Base-by-base conservation (phyloP, 306 rosid genomes). In the Acacia crassicarpa region DNA sequence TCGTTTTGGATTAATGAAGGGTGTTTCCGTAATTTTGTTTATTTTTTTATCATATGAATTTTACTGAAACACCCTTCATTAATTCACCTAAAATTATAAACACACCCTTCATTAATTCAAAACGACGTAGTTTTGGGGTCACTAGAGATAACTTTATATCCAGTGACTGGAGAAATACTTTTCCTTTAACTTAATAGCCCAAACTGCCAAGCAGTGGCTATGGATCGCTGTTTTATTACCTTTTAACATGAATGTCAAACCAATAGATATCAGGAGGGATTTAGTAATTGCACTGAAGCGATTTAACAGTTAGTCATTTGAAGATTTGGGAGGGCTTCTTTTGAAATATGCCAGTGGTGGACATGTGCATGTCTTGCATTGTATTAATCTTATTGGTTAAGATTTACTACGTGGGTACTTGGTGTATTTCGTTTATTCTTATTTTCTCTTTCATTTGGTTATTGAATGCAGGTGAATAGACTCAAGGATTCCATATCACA, bases 401-500 rank as follows among this genome's bases (percentile, higher is more conserved):
- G n/a, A 70, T 75, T 30, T 72, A 22, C 72, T 35, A 1, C 16
- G 8, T 76, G n/a, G 63, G 17, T 15, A 72, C 73, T 72, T 71
- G 68, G 66, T 84, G 48, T 67, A 79, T 85, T 67, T 65, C 80
- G 66, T 75, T 74, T 32, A 19, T 46, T 32, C 72, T 77, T 86
- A 32, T 77, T 78, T 71, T 82, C 20, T n/a, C 16, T 38, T 80
- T 86, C 80, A 83, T 73, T 58, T 72, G 54, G 41, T 66, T 35
- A 75, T 66, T 84, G 49, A 63, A 75, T 76, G 90, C 97, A 95
- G 99, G 91, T 90, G 66, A 83, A 58, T 88, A 89, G 92, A 86
- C 84, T 95, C 74, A 95, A 95, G 90, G 99, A 95, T 87, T 91
- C 98, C 71, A 93, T 95, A 91, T 91, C 97, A 66, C 90, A 91